These are phyloP conservation scores for Fraxinus cuspidata DNA, from an alignment of 257 asterid genomes.

Conservation along the genomic window DNA sequence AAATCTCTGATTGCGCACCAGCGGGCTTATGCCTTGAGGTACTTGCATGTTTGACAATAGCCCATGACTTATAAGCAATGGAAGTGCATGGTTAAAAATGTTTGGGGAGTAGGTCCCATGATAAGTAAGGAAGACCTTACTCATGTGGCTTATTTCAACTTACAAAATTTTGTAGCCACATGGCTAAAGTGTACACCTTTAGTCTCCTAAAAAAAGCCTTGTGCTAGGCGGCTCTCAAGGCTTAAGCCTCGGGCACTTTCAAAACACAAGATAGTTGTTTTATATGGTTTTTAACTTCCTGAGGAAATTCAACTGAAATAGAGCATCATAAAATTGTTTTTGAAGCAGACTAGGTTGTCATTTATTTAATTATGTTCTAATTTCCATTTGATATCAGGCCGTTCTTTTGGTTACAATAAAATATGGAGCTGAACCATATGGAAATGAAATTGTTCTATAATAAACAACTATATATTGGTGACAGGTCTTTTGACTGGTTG, in stretches of 20 bases:
- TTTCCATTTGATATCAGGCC: constrained; percentile 14
- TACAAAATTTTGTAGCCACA: no score
- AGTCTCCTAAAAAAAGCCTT: no score
- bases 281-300: no score
- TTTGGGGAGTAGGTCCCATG: not conserved
- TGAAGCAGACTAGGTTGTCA: not conserved
- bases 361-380: constrained; percentile 8
- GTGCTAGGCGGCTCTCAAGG: no score
- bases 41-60: no score
- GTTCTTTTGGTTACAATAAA: not conserved
- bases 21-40: not conserved
- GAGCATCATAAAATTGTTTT: constrained; percentile 17
- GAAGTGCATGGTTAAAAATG: no score
- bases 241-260: no score
- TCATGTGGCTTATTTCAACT: no score
- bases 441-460: not conserved
- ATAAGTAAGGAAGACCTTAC: not conserved
- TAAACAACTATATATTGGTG: not conserved
- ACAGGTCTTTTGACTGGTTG: not conserved
- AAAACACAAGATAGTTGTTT: no score
- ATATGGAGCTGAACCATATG: constrained; percentile 10
- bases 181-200: no score
- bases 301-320: not conserved
- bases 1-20: not conserved
- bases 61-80: no score